These are phyloP conservation scores for Phanerochaete carnosa DNA, from an alignment of 768 basidiomycete genomes.

Conservation along the genomic window DNA sequence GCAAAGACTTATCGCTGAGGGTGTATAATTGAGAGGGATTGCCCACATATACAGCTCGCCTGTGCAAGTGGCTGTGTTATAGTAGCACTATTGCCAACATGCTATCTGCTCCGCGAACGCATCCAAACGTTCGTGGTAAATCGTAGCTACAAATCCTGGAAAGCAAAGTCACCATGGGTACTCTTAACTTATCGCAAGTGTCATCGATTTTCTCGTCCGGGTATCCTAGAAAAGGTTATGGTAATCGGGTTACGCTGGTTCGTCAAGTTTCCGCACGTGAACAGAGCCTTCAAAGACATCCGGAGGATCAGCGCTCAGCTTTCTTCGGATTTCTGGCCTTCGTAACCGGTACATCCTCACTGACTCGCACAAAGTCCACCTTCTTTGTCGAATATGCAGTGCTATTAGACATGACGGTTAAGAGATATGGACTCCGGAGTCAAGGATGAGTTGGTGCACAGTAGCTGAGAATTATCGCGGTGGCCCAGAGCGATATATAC, in stretches of 20 bases:
- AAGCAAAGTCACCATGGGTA: too few relatives aligned
- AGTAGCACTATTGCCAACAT: background rate
- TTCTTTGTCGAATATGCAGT: constrained; percentile 67
- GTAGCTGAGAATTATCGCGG: background rate
- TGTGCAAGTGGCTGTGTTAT: background rate
- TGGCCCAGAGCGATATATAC: constrained; percentile 32
- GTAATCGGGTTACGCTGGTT: too few relatives aligned
- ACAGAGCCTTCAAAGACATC: constrained; percentile 73
- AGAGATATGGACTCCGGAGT: constrained; percentile 55
- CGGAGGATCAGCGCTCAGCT: constrained; percentile 62
- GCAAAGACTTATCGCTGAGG: constrained; percentile 58
- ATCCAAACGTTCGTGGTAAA: too few relatives aligned
- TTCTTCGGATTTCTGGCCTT: constrained; percentile 72
- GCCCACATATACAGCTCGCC: background rate
- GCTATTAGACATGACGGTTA: constrained; percentile 84
- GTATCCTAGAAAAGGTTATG: too few relatives aligned
- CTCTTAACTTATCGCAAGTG: too few relatives aligned
- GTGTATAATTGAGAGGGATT: constrained; percentile 26
- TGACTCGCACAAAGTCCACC: constrained; percentile 75
- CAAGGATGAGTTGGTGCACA: background rate
- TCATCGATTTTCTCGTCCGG: too few relatives aligned
- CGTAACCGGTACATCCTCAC: constrained; percentile 77
- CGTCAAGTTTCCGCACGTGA: too few relatives aligned
- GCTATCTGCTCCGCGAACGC: too few relatives aligned
- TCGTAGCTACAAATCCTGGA: too few relatives aligned